Evolutionary conservation across 257 asterid species (phyloP).

Genomic region (Avicennia marina): DNA sequence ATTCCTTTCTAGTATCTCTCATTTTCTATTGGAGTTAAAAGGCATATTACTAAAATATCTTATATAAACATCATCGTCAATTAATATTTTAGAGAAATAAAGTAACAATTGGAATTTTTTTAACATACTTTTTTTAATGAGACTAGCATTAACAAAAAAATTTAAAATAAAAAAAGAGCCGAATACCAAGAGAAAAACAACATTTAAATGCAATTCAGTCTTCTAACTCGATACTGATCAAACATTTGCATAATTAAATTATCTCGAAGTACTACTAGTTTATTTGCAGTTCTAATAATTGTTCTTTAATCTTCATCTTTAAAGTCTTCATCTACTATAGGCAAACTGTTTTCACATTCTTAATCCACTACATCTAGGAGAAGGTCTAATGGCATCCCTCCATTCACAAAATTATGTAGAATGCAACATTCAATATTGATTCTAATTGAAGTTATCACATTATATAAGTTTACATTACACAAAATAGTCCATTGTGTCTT

Average conservation of each 20-base stretch:
- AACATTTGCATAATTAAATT: background rate
- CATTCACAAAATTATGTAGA: background rate
- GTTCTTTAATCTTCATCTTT: background rate
- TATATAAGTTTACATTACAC: no score
- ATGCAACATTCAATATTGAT: background rate
- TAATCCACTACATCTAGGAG: background rate
- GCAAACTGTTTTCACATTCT: background rate
- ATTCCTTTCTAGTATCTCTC: no score
- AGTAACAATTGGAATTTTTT: no score
- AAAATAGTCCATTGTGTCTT: no score
- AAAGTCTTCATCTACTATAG: background rate
- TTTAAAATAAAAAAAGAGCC: no score
- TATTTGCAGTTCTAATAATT: background rate
- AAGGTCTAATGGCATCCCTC: background rate
- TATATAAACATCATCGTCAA: no score
- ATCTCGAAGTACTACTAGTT: background rate
- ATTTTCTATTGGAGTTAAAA: no score
- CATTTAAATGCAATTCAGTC: background rate
- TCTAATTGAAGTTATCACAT: no score
- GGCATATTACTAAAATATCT: no score
- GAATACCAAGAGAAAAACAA: background rate
- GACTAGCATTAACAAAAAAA: no score
- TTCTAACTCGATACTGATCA: background rate
- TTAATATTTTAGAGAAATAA: no score
- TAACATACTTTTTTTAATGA: no score